A percentile compares a stretch with the other conserved stretches of the same genome.
These are phyloP conservation scores for Orobanche coerulescens DNA, from an alignment of 257 asterid species.

Conservation along the genomic window DNA sequence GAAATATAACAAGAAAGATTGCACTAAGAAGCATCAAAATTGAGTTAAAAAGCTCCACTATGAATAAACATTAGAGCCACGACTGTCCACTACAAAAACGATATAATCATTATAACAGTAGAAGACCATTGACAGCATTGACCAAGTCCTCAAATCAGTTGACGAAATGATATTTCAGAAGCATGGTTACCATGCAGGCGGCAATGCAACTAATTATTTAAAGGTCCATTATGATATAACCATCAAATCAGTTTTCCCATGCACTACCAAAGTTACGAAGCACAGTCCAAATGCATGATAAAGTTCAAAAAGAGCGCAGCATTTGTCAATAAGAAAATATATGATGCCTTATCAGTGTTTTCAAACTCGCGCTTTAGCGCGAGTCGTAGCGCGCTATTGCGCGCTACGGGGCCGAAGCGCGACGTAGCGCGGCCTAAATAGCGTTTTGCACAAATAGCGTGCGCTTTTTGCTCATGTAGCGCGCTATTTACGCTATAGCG, in stretches of 20 bases:
- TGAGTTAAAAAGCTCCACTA: neutral
- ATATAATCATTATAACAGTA: neutral
- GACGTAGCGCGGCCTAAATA: too few relatives aligned
- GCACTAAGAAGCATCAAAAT: slow-evolving; percentile 9
- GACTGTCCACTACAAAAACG: neutral
- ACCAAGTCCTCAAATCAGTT: neutral
- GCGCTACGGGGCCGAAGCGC: too few relatives aligned
- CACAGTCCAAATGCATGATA: neutral
- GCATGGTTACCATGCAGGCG: neutral
- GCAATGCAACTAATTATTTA: neutral
- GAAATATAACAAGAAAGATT: neutral
- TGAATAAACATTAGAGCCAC: neutral
- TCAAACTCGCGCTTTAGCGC: too few relatives aligned
- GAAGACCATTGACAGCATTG: neutral
- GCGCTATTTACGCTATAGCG: too few relatives aligned
- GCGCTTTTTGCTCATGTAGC: too few relatives aligned
- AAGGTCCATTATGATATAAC: neutral
- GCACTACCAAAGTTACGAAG: neutral
- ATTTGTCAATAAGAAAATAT: neutral
- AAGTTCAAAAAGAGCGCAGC: neutral
- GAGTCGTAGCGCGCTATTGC: too few relatives aligned
- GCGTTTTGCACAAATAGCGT: too few relatives aligned
- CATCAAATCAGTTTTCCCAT: neutral
- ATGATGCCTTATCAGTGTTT: neutral
- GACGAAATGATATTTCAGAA: neutral